Evolutionary conservation across 2,329 filamentous ascomycete species (phyloP), one percentile per base, ranked within the genome.

Genomic region (Aureobasidium vineae): DNA sequence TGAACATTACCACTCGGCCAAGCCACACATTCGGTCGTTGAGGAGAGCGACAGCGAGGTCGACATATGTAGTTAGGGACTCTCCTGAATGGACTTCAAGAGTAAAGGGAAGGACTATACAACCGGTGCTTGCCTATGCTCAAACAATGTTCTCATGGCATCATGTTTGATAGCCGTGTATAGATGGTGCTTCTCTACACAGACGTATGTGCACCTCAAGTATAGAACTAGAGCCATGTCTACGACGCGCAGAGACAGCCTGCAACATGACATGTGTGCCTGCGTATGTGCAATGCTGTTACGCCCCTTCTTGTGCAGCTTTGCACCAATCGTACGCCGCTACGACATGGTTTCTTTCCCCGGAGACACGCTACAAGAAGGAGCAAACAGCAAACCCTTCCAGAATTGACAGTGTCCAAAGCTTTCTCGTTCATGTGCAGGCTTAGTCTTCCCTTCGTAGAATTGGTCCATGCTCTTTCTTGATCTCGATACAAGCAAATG

Each of bases 1-100:
- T 63, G 43, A 13, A 10, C 59, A 41, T 13, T 50, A 31, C 59
- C 59, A 63, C 59, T 40, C 43, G 21, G 28, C 59, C 59, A 63
- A 63, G 45, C 16, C 21, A 45, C 43, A n/a, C 21, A 16, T 63
- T 52, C 59, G 23, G 59, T 63, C 59, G 45, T 11, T 16, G 28
- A 11, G 1, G 43, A 21, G 5, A 28, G 13, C 33, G 45, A 21
- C 59, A 8, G 59, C 28, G 33, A 63, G 40, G n/a, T 52, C 33
- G 31, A 26, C 31, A 52, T 52, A 63, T 52, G 33, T 63, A 63
- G 59, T 16, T 41, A 28, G 43, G 50, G 31, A 21, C 31, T 36
- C 8, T 4, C 28, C 6, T 28, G 16, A 33, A 11, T n/a, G 3
- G 21, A 23, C 16, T 52, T 4, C 26, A 5, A 50, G 10, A 54